phyloP scores from a whole-genome alignment of 1,284 basidiomycete species.

The Ustilago lituana region DNA sequence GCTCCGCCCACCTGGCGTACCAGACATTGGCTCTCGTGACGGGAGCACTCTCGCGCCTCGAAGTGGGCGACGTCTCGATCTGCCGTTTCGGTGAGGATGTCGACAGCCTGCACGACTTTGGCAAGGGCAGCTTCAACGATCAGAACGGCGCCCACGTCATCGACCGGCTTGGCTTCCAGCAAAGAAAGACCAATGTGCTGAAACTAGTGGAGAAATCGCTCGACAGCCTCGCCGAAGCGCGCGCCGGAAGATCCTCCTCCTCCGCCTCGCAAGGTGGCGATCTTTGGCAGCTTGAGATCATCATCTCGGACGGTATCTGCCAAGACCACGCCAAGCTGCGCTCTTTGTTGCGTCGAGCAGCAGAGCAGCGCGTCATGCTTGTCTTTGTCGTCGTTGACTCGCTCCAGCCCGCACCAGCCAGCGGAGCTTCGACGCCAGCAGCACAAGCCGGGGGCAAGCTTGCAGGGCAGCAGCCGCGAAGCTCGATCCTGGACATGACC shows the following conservation, averaged over 20 bases:
- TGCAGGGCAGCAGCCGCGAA: conserved; percentile 70
- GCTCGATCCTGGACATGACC: conserved; percentile 92
- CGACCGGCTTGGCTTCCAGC: conserved; percentile 86
- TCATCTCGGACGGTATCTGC: conserved; percentile 98
- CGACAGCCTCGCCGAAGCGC: conserved; percentile 75
- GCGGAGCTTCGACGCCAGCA: conserved; percentile 15
- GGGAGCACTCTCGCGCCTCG: conserved; percentile 87
- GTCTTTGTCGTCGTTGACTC: conserved; percentile 97
- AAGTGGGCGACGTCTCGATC: conserved; percentile 92
- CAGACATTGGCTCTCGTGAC: conserved; percentile 92
- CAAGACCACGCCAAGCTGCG: conserved; percentile 90
- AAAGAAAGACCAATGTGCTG: conserved; percentile 89
- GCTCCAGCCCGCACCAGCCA: conserved; percentile 69
- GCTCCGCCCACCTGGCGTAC: conserved; percentile 91
- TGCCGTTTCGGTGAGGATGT: conserved; percentile 89
- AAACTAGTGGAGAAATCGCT: conserved; percentile 86
- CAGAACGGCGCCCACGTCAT: conserved; percentile 76
- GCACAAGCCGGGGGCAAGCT: neutral
- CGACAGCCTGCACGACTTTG: conserved; percentile 86
- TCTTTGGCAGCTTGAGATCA: conserved; percentile 97
- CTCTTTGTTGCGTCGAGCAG: conserved; percentile 82
- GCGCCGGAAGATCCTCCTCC: conserved; percentile 74
- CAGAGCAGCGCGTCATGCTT: conserved; percentile 91
- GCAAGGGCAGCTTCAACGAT: conserved; percentile 49
- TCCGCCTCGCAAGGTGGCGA: conserved; percentile 71